Conservation (phyloP, 805 yeast genomes). For the Saturnispora galanensis region DNA sequence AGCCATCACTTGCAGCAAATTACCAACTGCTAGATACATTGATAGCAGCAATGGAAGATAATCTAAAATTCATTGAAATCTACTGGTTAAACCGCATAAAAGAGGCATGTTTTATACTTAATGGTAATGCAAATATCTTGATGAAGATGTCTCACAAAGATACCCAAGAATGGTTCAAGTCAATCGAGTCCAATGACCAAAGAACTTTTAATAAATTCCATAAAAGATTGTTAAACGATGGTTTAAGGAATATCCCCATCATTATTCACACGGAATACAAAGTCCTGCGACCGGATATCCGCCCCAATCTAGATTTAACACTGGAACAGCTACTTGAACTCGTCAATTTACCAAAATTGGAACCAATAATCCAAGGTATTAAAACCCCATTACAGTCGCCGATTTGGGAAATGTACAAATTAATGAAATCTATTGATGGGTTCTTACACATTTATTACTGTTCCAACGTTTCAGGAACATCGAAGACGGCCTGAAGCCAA, state of each 20-base stretch:
- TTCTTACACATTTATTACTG: constrained; percentile 43
- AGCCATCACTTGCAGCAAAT: not conserved
- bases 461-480: constrained; percentile 14
- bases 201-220: constrained; percentile 16
- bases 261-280: constrained; percentile 21
- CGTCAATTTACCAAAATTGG: not conserved
- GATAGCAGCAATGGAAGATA: not conserved
- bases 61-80: constrained; percentile 28
- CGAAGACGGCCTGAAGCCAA: constrained; percentile 92
- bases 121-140: constrained; percentile 72
- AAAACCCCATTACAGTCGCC: constrained; percentile 35
- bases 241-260: constrained; percentile 36
- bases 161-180: constrained; percentile 46
- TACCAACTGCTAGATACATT: not conserved
- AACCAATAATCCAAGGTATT: constrained; percentile 49
- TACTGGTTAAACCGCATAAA: constrained; percentile 73
- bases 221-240: constrained; percentile 22
- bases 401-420: constrained; percentile 35
- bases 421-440: constrained; percentile 49
- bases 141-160: constrained; percentile 64
- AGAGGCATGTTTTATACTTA: constrained; percentile 66
- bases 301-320: constrained; percentile 17
- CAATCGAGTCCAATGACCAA: constrained; percentile 24
- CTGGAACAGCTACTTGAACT: not conserved
- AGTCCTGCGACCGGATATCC: no score